phyloP scores from a whole-genome alignment of 345 rosid species.

The Dimocarpus longan region DNA sequence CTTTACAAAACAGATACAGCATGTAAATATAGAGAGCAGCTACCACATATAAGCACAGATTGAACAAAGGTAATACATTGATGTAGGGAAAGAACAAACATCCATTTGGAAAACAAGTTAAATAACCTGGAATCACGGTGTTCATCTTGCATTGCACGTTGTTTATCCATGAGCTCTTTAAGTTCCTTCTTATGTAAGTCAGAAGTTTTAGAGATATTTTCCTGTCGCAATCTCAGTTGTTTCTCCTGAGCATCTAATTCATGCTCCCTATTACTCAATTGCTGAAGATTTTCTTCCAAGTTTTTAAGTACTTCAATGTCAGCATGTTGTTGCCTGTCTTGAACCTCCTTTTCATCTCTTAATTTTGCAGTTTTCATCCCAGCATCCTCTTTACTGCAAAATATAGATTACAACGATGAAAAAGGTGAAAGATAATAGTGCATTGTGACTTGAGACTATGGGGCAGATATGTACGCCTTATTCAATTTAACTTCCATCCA shows the following conservation, averaged over 20 bases:
- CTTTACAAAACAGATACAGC: not conserved
- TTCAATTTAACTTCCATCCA: not conserved
- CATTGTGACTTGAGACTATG: not conserved
- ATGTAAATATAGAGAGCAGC: not conserved
- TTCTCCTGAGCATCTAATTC: slow-evolving; percentile 80
- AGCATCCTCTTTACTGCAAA: slow-evolving; percentile 90
- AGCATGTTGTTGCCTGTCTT: slow-evolving; percentile 90
- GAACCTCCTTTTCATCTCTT: slow-evolving; percentile 93
- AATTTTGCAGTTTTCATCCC: slow-evolving; percentile 86
- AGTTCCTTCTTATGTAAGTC: slow-evolving; percentile 63
- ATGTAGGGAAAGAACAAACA: not conserved
- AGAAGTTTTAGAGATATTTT: slow-evolving; percentile 63
- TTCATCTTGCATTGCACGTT: slow-evolving; percentile 72
- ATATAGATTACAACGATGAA: slow-evolving; percentile 19
- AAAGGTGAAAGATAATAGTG: not conserved
- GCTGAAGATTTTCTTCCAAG: slow-evolving; percentile 94
- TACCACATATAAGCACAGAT: not conserved
- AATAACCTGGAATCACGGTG: slow-evolving; percentile 76
- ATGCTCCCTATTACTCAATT: slow-evolving; percentile 69
- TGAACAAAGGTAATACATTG: not conserved
- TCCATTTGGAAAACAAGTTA: slow-evolving; percentile 24
- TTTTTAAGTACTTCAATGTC: slow-evolving; percentile 88
- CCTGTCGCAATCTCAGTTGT: slow-evolving; percentile 65
- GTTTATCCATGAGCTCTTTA: slow-evolving; percentile 57
- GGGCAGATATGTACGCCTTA: not conserved